A percentile compares a stretch with the other conserved stretches of the same genome.
phyloP scores from a whole-genome alignment of 148 eudicot species.

The Simmondsia chinensis region DNA sequence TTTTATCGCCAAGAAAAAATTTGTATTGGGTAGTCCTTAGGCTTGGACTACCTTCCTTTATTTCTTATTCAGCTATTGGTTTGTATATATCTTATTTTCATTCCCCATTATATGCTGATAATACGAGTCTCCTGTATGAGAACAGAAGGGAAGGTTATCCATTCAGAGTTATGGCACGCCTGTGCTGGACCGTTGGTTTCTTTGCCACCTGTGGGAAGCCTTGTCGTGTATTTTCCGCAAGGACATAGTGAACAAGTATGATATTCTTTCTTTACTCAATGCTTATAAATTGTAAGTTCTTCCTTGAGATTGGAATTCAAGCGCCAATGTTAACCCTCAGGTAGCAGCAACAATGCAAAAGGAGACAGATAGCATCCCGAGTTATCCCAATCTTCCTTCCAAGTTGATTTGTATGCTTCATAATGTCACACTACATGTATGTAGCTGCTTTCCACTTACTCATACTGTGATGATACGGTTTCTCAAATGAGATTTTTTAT shows the following conservation, averaged over 20 bases:
- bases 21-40: too few relatives aligned
- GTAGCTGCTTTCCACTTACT: too few relatives aligned
- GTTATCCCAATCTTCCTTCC: slow-evolving; percentile 95
- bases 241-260: slow-evolving; percentile 99
- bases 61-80: background rate
- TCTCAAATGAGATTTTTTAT: too few relatives aligned
- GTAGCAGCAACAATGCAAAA: slow-evolving; percentile 98
- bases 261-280: background rate
- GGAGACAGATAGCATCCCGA: slow-evolving; percentile 75
- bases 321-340: slow-evolving; percentile 21
- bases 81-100: background rate
- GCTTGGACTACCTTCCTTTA: background rate
- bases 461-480: too few relatives aligned
- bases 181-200: slow-evolving; percentile 96
- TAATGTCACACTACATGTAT: slow-evolving; percentile 84
- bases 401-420: slow-evolving; percentile 96
- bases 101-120: background rate
- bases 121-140: slow-evolving; percentile 6
- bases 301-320: slow-evolving; percentile 15
- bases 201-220: slow-evolving; percentile 91
- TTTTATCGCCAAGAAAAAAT: too few relatives aligned
- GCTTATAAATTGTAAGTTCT: background rate
- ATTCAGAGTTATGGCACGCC: slow-evolving; percentile 98
- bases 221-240: slow-evolving; percentile 95
- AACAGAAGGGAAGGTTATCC: slow-evolving; percentile 61